phyloP scores from a whole-genome alignment of 1,284 basidiomycete species.

The Sporisorium iseilematis-ciliati region DNA sequence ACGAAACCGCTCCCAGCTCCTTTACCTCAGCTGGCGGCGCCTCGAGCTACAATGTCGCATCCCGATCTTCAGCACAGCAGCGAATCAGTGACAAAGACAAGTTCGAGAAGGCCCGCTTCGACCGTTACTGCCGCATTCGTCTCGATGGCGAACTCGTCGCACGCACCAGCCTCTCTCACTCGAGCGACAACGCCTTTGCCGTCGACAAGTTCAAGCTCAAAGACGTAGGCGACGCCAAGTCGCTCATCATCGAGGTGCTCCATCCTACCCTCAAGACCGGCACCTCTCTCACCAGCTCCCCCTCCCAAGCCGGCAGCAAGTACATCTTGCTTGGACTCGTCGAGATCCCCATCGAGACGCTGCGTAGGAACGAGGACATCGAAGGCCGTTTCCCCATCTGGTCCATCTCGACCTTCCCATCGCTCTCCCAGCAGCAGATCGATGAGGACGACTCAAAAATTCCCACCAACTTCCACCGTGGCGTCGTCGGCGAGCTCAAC shows the following conservation, averaged over 20 bases:
- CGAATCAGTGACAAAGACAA: slow-evolving; percentile 40
- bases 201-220: slow-evolving; percentile 54
- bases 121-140: slow-evolving; percentile 57
- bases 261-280: slow-evolving; percentile 36
- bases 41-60: slow-evolving; percentile 13
- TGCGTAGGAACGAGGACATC: slow-evolving; percentile 60
- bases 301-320: slow-evolving; percentile 27
- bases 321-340: slow-evolving; percentile 54
- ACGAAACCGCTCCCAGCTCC: slow-evolving; percentile 15
- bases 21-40: neutral
- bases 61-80: slow-evolving; percentile 14
- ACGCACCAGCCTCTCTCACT: slow-evolving; percentile 42
- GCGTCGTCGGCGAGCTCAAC: slow-evolving; percentile 59
- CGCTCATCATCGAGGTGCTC: slow-evolving; percentile 55
- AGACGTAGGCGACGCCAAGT: slow-evolving; percentile 45
- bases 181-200: slow-evolving; percentile 24
- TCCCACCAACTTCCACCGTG: slow-evolving; percentile 40
- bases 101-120: slow-evolving; percentile 37
- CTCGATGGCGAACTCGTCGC: slow-evolving; percentile 56
- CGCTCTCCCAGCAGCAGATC: slow-evolving; percentile 4
- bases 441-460: slow-evolving; percentile 27
- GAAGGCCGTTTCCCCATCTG: slow-evolving; percentile 64
- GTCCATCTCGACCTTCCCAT: slow-evolving; percentile 36
- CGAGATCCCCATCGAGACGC: slow-evolving; percentile 58
- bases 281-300: slow-evolving; percentile 28